phyloP scores from a whole-genome alignment of 2,329 filamentous ascomycete species.

The Claviceps arundinis region DNA sequence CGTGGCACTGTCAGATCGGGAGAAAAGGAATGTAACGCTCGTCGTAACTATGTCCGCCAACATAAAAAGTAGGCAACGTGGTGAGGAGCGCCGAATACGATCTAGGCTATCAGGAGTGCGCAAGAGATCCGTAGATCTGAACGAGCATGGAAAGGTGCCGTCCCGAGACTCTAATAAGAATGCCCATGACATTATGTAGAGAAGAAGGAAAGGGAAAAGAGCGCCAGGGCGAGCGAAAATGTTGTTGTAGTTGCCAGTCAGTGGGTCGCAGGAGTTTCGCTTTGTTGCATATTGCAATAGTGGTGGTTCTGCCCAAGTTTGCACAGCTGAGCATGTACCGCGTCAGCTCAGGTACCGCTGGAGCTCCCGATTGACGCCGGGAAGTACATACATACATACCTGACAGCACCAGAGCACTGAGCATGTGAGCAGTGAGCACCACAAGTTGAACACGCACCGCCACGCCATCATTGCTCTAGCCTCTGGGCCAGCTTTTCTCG shows the following conservation, averaged over 20 bases:
- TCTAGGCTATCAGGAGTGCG: conserved; percentile 99
- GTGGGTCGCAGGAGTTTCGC: conserved; percentile 1
- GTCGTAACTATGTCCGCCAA: conserved; percentile 29
- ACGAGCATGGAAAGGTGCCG: conserved; percentile 79
- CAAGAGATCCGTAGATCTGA: conserved; percentile 77
- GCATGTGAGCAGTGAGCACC: too few relatives aligned
- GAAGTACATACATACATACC: too few relatives aligned
- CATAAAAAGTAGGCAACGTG: conserved; percentile 47
- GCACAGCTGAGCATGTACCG: background rate
- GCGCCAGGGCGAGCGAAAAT: conserved; percentile 12
- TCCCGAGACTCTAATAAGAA: conserved; percentile 99
- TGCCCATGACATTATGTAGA: conserved; percentile 66
- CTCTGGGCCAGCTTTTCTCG: background rate
- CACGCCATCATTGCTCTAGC: background rate
- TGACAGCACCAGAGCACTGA: background rate
- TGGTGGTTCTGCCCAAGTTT: background rate
- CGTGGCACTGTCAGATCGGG: background rate
- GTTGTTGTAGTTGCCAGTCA: background rate
- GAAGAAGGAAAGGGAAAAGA: conserved; percentile 22
- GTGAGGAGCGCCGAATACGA: conserved; percentile 58
- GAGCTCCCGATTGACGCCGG: background rate
- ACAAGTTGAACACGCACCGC: too few relatives aligned
- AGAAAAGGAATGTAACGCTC: conserved; percentile 31
- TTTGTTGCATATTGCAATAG: conserved; percentile 16
- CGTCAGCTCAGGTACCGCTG: background rate